Evolutionary conservation across 305 asterid genomes (phyloP), one percentile per base, ranked within the genome.

Genomic region (Rubia balearica): DNA sequence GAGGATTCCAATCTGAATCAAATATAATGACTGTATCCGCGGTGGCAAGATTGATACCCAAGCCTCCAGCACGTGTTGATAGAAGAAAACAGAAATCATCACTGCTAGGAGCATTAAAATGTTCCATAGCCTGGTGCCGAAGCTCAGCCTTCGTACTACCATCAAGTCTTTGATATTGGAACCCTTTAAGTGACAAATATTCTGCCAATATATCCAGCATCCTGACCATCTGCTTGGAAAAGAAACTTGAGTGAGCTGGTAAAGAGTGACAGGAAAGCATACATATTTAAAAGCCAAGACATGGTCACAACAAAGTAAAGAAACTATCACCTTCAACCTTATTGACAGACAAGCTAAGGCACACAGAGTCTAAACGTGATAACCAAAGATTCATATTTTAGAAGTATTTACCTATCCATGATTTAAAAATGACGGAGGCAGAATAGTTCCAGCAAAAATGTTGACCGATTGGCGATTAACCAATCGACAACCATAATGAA

Each of bases 1-100:
- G 99, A 51, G 99, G 99, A 78, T 95, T 95, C 99, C 99, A 95
- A 78, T 95, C 99, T 57, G 98, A 95, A 86, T 95, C 99, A 83
- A 95, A 95, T 79, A 95, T 95, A 78, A 95, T 95, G 67, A 95
- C 99, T 10, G 99, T 95, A 83, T 95, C 99, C 41, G 99, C 99
- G 69, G 99, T 95, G 51, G 99, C 99, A 71, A 95, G 98, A 84
- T 95, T 95, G 71, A 95, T 95, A 76, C 99, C 99, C 88, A 95
- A 83, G 68, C 99, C 99, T 79, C 99, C 99, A 11, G 99, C 99
- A 73, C 99, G 97, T 61, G 99, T 95, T 16, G 99, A 95, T 67
- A 95, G 97, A 82, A 95, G 99, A 82, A 95, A 95, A 84, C 99
- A 95, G 83, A 95, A 95, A 80, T 95, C 99, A 71, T 92, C 99